Evolutionary conservation across 164 flowering plant genomes (phyloP).

Genomic region (Vitis cinerea): DNA sequence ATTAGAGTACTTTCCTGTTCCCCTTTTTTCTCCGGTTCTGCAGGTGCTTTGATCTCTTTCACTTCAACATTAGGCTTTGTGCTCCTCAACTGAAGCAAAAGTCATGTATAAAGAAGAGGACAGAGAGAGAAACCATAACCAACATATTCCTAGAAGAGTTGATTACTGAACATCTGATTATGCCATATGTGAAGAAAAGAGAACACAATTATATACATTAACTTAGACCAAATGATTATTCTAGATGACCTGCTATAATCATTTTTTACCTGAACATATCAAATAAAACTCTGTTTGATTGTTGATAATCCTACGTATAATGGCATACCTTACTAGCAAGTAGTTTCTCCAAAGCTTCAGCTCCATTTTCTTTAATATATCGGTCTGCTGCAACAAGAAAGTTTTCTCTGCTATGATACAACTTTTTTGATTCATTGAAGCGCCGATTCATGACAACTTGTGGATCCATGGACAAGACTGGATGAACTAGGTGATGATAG

Average conservation of each 20-base stretch:
- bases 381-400: slow-evolving; percentile 17
- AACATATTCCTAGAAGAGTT: too few relatives aligned
- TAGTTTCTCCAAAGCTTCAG: slow-evolving; percentile 22
- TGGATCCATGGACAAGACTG: slow-evolving; percentile 5
- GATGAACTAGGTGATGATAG: slow-evolving; percentile 19
- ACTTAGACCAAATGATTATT: too few relatives aligned
- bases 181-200: too few relatives aligned
- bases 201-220: too few relatives aligned
- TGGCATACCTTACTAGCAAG: slow-evolving; percentile 17
- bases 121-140: too few relatives aligned
- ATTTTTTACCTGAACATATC: not conserved
- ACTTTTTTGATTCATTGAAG: slow-evolving; percentile 2
- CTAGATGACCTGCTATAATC: too few relatives aligned
- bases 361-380: slow-evolving; percentile 19
- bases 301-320: not conserved
- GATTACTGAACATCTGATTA: not conserved
- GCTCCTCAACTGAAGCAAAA: not conserved
- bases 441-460: not conserved
- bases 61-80: not conserved
- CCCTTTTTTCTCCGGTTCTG: not conserved
- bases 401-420: not conserved
- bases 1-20: not conserved
- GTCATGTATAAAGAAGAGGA: not conserved
- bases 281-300: not conserved
- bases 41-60: slow-evolving; percentile 2